A percentile compares a stretch with the other conserved stretches of the same genome.
Evolutionary conservation across 129 eudicot species (phyloP).

Genomic region (Saussurea involucrata): DNA sequence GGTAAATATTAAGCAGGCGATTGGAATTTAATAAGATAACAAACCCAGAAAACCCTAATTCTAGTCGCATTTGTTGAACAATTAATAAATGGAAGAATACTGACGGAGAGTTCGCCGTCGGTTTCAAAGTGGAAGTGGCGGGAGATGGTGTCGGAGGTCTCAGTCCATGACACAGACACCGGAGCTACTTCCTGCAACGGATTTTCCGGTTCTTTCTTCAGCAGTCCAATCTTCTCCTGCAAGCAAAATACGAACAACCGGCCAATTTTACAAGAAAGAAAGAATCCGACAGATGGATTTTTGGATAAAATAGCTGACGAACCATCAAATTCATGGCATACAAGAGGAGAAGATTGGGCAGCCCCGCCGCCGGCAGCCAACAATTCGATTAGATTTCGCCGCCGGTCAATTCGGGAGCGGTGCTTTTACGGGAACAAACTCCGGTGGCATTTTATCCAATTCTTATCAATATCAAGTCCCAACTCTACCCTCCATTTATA

Average conservation of each 20-base stretch:
- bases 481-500: neutral
- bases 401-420: constrained; percentile 10
- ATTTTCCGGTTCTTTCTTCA: constrained; percentile 36
- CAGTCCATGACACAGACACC: constrained; percentile 53
- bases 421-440: neutral
- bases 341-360: neutral
- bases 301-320: neutral
- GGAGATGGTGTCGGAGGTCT: constrained; percentile 64
- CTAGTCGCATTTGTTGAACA: constrained; percentile 20
- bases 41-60: neutral
- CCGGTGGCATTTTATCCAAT: constrained; percentile 15
- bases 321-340: constrained; percentile 27
- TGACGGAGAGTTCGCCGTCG: constrained; percentile 53
- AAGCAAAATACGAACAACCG: neutral
- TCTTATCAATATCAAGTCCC: neutral
- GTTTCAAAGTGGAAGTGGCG: constrained; percentile 59
- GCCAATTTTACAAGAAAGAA: neutral
- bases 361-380: neutral
- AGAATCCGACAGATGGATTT: neutral
- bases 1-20: neutral
- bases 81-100: constrained; percentile 10
- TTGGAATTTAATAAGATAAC: neutral
- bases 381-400: constrained; percentile 12
- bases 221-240: constrained; percentile 44
- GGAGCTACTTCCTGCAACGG: constrained; percentile 29